Conservation (phyloP, 176 grass and related monocot genomes). For the Echinochloa phyllopogon region DNA sequence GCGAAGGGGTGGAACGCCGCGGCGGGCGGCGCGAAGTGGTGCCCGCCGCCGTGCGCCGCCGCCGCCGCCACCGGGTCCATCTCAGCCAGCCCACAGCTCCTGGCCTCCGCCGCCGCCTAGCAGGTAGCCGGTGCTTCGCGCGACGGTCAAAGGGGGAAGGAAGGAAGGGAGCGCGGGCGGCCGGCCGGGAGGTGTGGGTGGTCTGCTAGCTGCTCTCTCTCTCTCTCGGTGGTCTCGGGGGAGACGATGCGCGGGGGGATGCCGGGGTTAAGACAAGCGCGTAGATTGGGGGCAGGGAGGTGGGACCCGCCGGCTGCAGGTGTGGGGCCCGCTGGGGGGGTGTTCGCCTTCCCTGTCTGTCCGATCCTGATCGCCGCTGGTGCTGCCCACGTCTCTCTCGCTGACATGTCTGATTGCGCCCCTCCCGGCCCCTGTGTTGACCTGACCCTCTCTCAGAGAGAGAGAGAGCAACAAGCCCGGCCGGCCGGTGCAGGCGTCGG, state of each 20-base stretch:
- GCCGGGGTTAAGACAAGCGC: constrained; percentile 60
- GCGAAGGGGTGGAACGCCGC: constrained; percentile 61
- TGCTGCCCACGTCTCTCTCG: constrained; percentile 57
- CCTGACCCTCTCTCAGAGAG: no score
- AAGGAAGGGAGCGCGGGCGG: not conserved
- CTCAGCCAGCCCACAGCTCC: not conserved
- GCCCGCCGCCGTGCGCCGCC: constrained; percentile 49
- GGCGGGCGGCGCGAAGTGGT: constrained; percentile 61
- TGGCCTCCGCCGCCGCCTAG: not conserved
- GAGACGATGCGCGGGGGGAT: not conserved
- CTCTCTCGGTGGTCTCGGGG: not conserved
- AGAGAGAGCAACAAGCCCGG: no score
- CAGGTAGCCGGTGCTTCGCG: not conserved
- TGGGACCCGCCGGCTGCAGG: not conserved
- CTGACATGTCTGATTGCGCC: constrained; percentile 53
- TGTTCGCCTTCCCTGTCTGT: constrained; percentile 40
- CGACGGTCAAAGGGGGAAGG: constrained; percentile 39
- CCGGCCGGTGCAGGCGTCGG: no score
- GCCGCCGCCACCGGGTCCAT: constrained; percentile 88
- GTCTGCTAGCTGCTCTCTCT: constrained; percentile 6
- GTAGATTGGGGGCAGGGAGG: constrained; percentile 46
- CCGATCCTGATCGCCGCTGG: constrained; percentile 37
- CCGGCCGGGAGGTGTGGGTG: not conserved
- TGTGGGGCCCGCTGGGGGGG: constrained; percentile 32
- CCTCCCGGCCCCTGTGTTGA: constrained; percentile 27